Base-by-base conservation (phyloP, 1,139 yeast species). In the Candida gigantensis region DNA sequence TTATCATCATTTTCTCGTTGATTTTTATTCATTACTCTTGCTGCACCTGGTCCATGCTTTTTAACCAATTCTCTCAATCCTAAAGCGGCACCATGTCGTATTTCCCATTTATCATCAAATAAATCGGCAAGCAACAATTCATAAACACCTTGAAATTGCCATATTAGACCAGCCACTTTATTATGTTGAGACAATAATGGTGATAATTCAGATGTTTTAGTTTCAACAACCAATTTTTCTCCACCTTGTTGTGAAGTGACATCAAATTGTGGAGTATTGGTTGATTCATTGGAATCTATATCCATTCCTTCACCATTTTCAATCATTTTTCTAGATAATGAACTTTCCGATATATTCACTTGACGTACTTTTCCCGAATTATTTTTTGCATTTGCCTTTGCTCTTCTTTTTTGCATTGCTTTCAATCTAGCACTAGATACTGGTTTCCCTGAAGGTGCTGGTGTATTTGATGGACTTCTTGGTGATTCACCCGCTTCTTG, bases 131-230 rank as follows among this genome's bases (percentile, higher is more conserved):
- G 67, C 29, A 94, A 62, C 21, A 90, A 65, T 53, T 89, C 97
- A 54, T 84, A 89, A n/a, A 92, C 83, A n/a, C 97, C 96, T 68
- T 90, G 97, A 50, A 90, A 87, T 40, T 89, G 95, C 97, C 98
- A 94, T 1, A 87, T 84, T 33, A 83, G 68, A 4, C 89, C 92
- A 1, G 86, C 81, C 6, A 82, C 85, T 36, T 81, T 79, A 25
- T 85, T 79, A 47, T 87, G 90, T 51, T 83, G 84, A 6, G 88
- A 81, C 8, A 88, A 63, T 3, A 87, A 67, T 7, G 90, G 88
- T 1, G 87, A 76, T 4, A 84, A 68, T 43, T 81, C 81, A 0
- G 88, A 70, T 1, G 79, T 77, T 53, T 80, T 80, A 35, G 84
- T 81, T 58, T 92, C 97, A 25, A 92, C 80, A 41, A 90, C 95